Base-by-base conservation (phyloP, 2,329 filamentous ascomycete species). In the Colletotrichum chrysophilum region DNA sequence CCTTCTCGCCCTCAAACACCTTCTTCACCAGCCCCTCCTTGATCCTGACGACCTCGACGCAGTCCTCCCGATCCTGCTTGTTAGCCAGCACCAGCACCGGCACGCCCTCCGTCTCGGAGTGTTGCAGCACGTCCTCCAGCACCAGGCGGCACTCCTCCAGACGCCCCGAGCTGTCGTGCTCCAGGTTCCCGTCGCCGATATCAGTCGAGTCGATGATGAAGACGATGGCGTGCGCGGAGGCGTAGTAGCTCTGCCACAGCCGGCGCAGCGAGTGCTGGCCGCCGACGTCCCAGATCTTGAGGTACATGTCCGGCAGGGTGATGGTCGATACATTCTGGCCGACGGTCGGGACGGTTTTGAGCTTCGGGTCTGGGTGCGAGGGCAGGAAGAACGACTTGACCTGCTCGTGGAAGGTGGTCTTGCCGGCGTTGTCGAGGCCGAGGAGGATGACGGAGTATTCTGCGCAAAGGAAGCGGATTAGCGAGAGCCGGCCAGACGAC, bases 201-300 rank as follows among this genome's bases (percentile, higher is more conserved):
- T 99, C 97, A 58, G 95, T 95, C 84, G 94, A 96, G 86, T 99
- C 97, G 81, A 99, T 95, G 76, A 99, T 96, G 86, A 98, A 99
- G 78, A 99, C 95, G 81, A 99, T 98, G 79, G 97, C 97, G 84
- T 99, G 97, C 81, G 96, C 98, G 84, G 92, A 95, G 66, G 93
- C 90, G 88, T 98, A 99, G 88, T 99, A 99, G 85, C 93, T 95
- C 85, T 98, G 95, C 97, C 97, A 99, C 36, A 98, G 91, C 78
- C 94, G 94, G 77, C 97, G 93, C 82, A 99, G 91, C 32, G 92
- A 94, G 82, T 97, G 93, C 85, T 99, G 97, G 8, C 97, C 97
- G 78, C 97, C 97, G 1, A 99, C 95, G 83, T 99, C 97, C 97
- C 97, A 98, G 80, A 99, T 94, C 88, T 98, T 98, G 82, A 99